Base-by-base conservation (phyloP, 306 rosid genomes). In the Prunus mongolica region DNA sequence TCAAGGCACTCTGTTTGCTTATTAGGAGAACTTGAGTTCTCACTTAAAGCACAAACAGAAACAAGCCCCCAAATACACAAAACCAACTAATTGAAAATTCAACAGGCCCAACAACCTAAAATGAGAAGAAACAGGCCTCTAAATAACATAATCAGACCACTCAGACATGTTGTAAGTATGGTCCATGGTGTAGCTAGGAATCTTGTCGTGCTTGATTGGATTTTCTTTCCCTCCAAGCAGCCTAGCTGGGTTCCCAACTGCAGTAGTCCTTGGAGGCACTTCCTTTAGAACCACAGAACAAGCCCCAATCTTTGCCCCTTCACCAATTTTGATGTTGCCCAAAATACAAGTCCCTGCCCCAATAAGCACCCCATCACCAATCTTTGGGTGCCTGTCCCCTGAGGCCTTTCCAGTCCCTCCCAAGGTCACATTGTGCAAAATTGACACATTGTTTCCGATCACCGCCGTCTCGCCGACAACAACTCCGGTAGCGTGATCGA, bases 391-490 rank as follows among this genome's bases (percentile, higher is more conserved):
- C 63, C 99, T 84, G 49, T 95, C 97, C 9, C 99, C 99, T 54
- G 41, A 74, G 1, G 18, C 61, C 73, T 95, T 95, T 3, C 99
- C 97, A 16, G 93, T 95, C n/a, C 99, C 99, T 60, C 99, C 99
- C 71, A 95, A 77, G 0, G 99, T 95, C 64, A 95, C 99, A 77
- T 88, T 78, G 32, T 95, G 99, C 82, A 95, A 61, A 70, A 95
- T 92, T 8, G 98, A 89, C n/a, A 95, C 99, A 78, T 92, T 66
- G 69, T 88, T 87, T 5, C 99, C 99, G 49, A 95, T 91, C 83
- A 91, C 92, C 28, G 96, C 98, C 2, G 97, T 95, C 75, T 92
- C 98, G 2, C 98, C 97, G 2, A 95, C 92, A 58, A 95, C 97
- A 0, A 95, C 74, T 6, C 98, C 98, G 12, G 97, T 92, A 4